These are phyloP conservation scores for Trypanosoma congolense DNA, from an alignment of 208 protist species.

Conservation along the genomic window DNA sequence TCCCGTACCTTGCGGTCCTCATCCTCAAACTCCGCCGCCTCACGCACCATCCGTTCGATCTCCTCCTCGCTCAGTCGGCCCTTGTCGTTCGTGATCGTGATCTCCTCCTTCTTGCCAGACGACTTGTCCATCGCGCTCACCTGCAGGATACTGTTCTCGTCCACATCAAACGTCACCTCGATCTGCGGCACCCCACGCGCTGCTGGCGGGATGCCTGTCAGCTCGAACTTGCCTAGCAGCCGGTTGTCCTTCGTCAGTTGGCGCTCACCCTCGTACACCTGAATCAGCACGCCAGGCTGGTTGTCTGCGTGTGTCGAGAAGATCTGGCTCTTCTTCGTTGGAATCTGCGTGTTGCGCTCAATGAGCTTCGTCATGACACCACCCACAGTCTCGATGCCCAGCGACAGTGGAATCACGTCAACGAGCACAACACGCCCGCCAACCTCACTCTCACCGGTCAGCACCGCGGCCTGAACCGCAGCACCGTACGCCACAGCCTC, in stretches of 20 bases:
- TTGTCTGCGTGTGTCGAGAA: slow-evolving; percentile 7
- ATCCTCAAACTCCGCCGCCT: slow-evolving; percentile 7
- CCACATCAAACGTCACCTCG: slow-evolving; percentile 8
- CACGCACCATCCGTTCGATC: slow-evolving; percentile 93
- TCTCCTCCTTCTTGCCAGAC: slow-evolving; percentile 8
- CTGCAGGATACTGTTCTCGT: slow-evolving; percentile 10
- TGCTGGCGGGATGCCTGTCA: slow-evolving; percentile 95
- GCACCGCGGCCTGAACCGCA: slow-evolving; percentile 96
- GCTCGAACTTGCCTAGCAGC: slow-evolving; percentile 96
- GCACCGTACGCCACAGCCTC: slow-evolving; percentile 88
- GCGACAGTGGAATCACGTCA: slow-evolving; percentile 7
- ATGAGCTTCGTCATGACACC: slow-evolving; percentile 9
- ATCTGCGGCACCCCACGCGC: slow-evolving; percentile 5
- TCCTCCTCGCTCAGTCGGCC: slow-evolving; percentile 91
- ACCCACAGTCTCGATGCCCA: slow-evolving; percentile 3
- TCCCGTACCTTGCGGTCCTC: slow-evolving; percentile 8
- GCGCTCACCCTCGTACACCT: slow-evolving; percentile 9
- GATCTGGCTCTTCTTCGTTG: slow-evolving; percentile 6
- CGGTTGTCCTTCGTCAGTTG: slow-evolving; percentile 90
- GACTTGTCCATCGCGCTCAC: slow-evolving; percentile 7
- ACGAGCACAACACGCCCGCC: slow-evolving; percentile 73
- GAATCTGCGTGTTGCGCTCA: slow-evolving; percentile 10
- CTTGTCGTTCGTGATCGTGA: slow-evolving; percentile 87
- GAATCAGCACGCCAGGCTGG: slow-evolving; percentile 6
- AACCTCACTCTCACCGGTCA: slow-evolving; percentile 66